These are phyloP conservation scores for Haematococcus sp. DNA, from an alignment of 139 green algal species.

Conservation along the genomic window DNA sequence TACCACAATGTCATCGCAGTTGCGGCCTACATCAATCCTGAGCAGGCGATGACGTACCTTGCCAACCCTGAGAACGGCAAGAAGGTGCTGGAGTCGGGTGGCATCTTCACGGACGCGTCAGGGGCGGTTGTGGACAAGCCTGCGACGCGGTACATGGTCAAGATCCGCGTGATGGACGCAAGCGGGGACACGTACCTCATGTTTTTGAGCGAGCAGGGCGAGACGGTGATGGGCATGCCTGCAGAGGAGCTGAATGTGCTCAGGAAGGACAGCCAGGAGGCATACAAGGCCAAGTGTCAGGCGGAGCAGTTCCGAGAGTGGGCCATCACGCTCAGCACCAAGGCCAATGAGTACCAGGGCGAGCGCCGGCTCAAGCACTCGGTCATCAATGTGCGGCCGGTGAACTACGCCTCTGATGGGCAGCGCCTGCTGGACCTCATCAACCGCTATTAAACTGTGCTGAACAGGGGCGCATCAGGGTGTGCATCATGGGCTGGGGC, in stretches of 20 bases:
- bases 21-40: conserved; percentile 54
- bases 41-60: conserved; percentile 80
- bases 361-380: conserved; percentile 60
- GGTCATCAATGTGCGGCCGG: conserved; percentile 36
- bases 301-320: conserved; percentile 17
- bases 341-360: conserved; percentile 66
- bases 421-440: conserved; percentile 47
- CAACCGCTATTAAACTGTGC: conserved; percentile 12
- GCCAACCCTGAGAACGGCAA: conserved; percentile 80
- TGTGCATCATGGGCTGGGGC: no score
- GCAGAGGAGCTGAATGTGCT: conserved; percentile 52
- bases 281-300: not conserved
- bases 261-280: not conserved
- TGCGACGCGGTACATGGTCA: conserved; percentile 66
- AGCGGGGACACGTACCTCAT: conserved; percentile 45
- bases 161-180: conserved; percentile 46
- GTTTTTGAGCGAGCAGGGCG: conserved; percentile 67
- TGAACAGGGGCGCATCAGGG: no score
- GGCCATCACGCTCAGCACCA: conserved; percentile 18
- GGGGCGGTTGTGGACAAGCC: conserved; percentile 45
- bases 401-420: conserved; percentile 55
- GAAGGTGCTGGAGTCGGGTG: conserved; percentile 75
- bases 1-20: conserved; percentile 46
- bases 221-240: conserved; percentile 39
- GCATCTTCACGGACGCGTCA: conserved; percentile 61